Evolutionary conservation across 306 rosid species (phyloP).

Genomic region (Oxytropis ochrocephala): DNA sequence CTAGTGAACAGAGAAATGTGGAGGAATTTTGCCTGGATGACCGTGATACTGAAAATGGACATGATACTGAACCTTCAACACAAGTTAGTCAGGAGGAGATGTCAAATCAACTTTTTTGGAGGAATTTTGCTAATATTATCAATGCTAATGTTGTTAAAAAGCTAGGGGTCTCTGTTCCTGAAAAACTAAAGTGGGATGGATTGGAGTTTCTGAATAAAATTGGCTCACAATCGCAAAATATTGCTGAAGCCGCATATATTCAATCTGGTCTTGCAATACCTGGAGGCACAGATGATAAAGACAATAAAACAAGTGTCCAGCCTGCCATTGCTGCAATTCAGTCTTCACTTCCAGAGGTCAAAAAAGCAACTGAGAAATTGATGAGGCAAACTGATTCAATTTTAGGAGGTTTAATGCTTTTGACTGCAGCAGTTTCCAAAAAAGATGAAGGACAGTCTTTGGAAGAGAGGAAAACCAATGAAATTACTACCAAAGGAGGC

Average conservation of each 20-base stretch:
- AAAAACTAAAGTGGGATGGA: constrained; percentile 85
- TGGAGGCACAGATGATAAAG: constrained; percentile 33
- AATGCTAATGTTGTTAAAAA: constrained; percentile 69
- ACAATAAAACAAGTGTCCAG: constrained; percentile 33
- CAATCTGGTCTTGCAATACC: constrained; percentile 90
- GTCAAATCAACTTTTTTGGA: constrained; percentile 74
- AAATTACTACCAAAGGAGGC: constrained; percentile 28
- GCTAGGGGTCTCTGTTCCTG: constrained; percentile 65
- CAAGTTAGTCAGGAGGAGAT: constrained; percentile 32
- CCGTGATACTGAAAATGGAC: constrained; percentile 33
- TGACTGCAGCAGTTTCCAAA: constrained; percentile 72
- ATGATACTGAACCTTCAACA: constrained; percentile 25
- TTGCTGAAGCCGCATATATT: constrained; percentile 65
- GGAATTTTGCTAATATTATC: constrained; percentile 55
- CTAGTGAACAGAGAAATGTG: constrained; percentile 14
- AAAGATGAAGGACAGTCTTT: constrained; percentile 40
- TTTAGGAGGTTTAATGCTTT: constrained; percentile 86
- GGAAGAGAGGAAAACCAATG: constrained; percentile 39
- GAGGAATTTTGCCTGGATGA: constrained; percentile 28
- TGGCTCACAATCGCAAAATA: constrained; percentile 70
- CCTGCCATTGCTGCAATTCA: constrained; percentile 42
- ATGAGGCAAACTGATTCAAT: constrained; percentile 86
- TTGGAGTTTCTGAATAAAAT: constrained; percentile 64
- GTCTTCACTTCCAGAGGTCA: constrained; percentile 75
- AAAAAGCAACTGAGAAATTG: constrained; percentile 63